A percentile compares a stretch with the other conserved stretches of the same genome.
These are phyloP conservation scores for Pogostemon cablin DNA, from an alignment of 257 asterid species.

Conservation along the genomic window DNA sequence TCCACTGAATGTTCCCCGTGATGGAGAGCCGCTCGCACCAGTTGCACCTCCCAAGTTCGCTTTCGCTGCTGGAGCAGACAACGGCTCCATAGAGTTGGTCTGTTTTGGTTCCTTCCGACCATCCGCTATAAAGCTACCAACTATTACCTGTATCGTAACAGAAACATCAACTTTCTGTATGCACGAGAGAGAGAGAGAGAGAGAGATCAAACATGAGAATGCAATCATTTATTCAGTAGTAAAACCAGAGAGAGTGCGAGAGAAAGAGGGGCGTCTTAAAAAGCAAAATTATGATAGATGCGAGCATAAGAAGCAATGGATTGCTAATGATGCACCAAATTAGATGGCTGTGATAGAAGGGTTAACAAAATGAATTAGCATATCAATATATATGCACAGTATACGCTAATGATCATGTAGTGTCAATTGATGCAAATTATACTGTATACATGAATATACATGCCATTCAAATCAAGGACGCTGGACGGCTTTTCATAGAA, in stretches of 20 bases:
- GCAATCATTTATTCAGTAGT: background rate
- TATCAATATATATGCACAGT: background rate
- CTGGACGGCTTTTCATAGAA: background rate
- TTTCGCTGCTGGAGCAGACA: slow-evolving; percentile 42
- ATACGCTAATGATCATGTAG: no score
- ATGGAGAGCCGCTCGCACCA: slow-evolving; percentile 56
- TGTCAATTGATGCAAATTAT: background rate
- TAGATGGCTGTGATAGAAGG: background rate
- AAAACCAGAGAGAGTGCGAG: no score
- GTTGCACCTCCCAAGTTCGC: slow-evolving; percentile 36
- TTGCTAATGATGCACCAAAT: background rate
- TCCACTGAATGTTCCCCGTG: slow-evolving; percentile 51
- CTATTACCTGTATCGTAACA: slow-evolving; percentile 46
- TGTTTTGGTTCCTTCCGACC: slow-evolving; percentile 45
- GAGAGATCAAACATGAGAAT: background rate
- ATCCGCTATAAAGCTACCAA: slow-evolving; percentile 54
- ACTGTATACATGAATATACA: background rate
- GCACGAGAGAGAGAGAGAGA: background rate
- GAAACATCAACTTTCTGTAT: background rate
- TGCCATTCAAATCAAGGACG: background rate
- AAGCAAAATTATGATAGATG: background rate
- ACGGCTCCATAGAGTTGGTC: slow-evolving; percentile 37
- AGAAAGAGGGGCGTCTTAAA: background rate
- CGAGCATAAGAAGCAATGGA: background rate
- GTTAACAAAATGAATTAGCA: background rate